Evolutionary conservation across 1,284 basidiomycete species (phyloP).

Genomic region (Ceratobasidium sp.): DNA sequence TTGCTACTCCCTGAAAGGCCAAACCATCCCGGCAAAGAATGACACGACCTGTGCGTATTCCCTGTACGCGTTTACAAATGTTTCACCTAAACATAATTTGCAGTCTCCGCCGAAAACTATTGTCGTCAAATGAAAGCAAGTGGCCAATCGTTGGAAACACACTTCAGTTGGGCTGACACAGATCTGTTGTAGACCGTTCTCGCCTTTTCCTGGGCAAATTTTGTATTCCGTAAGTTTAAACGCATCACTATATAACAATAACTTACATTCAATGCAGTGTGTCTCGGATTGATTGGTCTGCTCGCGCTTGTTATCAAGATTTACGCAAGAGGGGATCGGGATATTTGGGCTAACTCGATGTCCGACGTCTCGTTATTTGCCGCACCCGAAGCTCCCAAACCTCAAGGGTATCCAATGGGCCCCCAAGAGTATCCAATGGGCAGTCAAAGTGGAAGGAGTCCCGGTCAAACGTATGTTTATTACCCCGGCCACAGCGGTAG

Average conservation of each 20-base stretch:
- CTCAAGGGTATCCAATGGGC: background rate
- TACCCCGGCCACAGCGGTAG: conserved; percentile 17
- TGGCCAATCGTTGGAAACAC: conserved; percentile 42
- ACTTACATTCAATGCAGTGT: conserved; percentile 48
- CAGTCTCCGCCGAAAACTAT: conserved; percentile 63
- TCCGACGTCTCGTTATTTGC: conserved; percentile 61
- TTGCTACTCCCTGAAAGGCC: conserved; percentile 39
- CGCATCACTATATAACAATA: background rate
- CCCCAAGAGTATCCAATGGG: conserved; percentile 2
- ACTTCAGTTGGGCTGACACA: background rate
- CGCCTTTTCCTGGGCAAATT: conserved; percentile 77
- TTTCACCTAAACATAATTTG: conserved; percentile 30
- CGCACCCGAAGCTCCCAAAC: conserved; percentile 44
- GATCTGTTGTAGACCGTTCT: conserved; percentile 8
- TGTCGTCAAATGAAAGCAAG: conserved; percentile 75
- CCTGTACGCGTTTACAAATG: conserved; percentile 25
- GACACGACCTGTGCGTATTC: conserved; percentile 58
- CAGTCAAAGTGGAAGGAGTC: background rate
- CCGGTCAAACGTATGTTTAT: conserved; percentile 26
- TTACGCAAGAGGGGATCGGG: conserved; percentile 53
- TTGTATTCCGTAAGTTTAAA: conserved; percentile 51
- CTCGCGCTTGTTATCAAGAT: conserved; percentile 55
- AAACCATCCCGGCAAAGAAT: conserved; percentile 59
- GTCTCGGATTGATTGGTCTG: conserved; percentile 55
- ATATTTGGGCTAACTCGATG: conserved; percentile 59